Evolutionary conservation across 176 grass and related monocot genomes (phyloP).

Genomic region (Guadua angustifolia): DNA sequence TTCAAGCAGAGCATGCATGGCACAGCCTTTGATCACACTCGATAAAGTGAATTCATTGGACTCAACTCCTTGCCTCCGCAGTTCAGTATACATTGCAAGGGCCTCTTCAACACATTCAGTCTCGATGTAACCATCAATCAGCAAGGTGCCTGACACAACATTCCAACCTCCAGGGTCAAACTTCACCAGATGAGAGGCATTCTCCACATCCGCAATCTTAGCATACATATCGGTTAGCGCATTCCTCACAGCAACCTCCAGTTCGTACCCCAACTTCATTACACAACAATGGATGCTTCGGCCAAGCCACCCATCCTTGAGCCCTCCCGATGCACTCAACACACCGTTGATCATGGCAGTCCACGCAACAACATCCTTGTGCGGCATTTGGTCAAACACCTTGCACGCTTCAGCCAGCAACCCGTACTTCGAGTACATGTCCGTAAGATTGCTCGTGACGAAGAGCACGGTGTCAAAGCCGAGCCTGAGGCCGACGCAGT

Average conservation of each 20-base stretch:
- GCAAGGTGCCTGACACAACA: constrained; percentile 65
- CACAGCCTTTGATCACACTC: constrained; percentile 72
- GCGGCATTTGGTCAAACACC: constrained; percentile 70
- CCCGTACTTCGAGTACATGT: constrained; percentile 64
- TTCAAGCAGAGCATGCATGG: constrained; percentile 57
- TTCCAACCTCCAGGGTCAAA: constrained; percentile 54
- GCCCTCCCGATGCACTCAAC: constrained; percentile 50
- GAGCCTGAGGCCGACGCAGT: constrained; percentile 44
- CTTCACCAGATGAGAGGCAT: constrained; percentile 44
- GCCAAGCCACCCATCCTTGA: constrained; percentile 46
- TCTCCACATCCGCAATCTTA: constrained; percentile 60
- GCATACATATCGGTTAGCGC: constrained; percentile 55
- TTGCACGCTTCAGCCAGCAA: constrained; percentile 43
- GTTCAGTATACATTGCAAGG: constrained; percentile 48
- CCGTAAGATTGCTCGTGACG: constrained; percentile 62
- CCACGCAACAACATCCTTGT: constrained; percentile 65
- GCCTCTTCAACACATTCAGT: constrained; percentile 48
- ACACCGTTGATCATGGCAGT: constrained; percentile 65
- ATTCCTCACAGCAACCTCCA: constrained; percentile 54
- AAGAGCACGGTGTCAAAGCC: constrained; percentile 54
- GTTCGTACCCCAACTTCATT: constrained; percentile 49
- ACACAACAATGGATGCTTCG: constrained; percentile 48
- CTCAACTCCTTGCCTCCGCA: constrained; percentile 39
- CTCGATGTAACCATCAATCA: constrained; percentile 71
- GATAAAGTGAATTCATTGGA: constrained; percentile 75